Base-by-base conservation (phyloP, 2,329 filamentous ascomycete genomes). In the Aureobasidium uvarum region DNA sequence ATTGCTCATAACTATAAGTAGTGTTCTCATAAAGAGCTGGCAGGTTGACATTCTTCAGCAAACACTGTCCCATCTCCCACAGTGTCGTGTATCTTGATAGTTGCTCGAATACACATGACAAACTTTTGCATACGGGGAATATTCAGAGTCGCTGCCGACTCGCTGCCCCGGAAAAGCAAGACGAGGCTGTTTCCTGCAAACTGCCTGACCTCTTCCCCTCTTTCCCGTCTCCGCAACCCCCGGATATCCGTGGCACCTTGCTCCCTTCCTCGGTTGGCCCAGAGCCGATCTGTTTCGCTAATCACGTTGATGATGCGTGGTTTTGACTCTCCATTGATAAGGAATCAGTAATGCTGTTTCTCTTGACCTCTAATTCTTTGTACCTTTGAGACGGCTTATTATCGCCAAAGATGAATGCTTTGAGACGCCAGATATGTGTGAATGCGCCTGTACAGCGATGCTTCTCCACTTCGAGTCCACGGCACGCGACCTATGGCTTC, bases 401-500 rank as follows among this genome's bases (percentile, higher is more conserved):
- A 10, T 28, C 41, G 33, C 18, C 18, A 39, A 54, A 14, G 36
- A 63, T 63, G 60, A 63, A 63, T 63, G 48, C 48, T 36, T 54
- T 70, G n/a, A 65, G 66, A 43, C 68, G 60, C 11, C 60, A 63
- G 46, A 33, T 60, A 14, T 46, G 33, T 36, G 39, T 67, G 59
- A 68, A 70, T 59, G 70, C 70, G 41, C 66, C 68, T 48, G 60
- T 66, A 38, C 72, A 75, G 67, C 74, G 80, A 70, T 75, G 74
- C 68, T 82, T 82, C 69, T 78, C 80, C 11, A 81, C 75, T 65
- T 77, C 74, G 11, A 74, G 70, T 65, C 73, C 74, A 63, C 69
- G 76, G 65, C 76, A 80, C 70, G 78, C 77, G 31, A 77, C 74
- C 70, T 82, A 81, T 79, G 80, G 80, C 46, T 82, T 82, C 72